phyloP scores from a whole-genome alignment of 768 basidiomycete genomes.

The Phaffia tasmanica region DNA sequence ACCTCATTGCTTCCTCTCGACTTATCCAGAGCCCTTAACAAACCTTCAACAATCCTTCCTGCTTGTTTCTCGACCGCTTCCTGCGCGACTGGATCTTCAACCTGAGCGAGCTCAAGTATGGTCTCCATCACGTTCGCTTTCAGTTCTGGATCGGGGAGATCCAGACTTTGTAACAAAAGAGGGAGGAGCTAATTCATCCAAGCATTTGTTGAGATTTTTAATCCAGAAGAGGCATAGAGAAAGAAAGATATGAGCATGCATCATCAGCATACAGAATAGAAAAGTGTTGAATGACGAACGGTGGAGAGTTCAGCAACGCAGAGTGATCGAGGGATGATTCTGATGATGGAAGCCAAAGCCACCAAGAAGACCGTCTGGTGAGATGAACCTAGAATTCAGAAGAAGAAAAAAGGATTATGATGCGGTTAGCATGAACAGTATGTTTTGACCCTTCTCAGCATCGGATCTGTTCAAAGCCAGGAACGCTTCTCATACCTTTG shows the following conservation, averaged over 20 bases:
- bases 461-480: background rate
- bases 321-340: conserved; percentile 62
- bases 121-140: conserved; percentile 71
- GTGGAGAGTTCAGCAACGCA: conserved; percentile 58
- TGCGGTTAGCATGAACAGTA: background rate
- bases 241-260: conserved; percentile 27
- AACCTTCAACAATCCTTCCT: conserved; percentile 53
- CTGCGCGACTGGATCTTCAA: conserved; percentile 40
- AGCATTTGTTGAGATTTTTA: no score
- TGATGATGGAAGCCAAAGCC: conserved; percentile 69
- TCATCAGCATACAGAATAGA: background rate
- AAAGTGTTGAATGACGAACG: conserved; percentile 30
- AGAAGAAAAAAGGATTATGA: conserved; percentile 38
- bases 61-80: conserved; percentile 56
- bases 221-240: background rate
- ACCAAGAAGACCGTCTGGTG: conserved; percentile 63
- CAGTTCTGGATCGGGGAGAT: conserved; percentile 60
- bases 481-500: conserved; percentile 42
- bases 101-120: conserved; percentile 56
- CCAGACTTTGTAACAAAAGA: conserved; percentile 70
- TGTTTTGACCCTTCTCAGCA: background rate
- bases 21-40: conserved; percentile 52
- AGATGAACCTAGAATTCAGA: conserved; percentile 31
- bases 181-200: conserved; percentile 59
- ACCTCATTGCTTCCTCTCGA: conserved; percentile 44